Base-by-base conservation (phyloP, 495 filamentous ascomycete genomes). In the Penicillium canariense region DNA sequence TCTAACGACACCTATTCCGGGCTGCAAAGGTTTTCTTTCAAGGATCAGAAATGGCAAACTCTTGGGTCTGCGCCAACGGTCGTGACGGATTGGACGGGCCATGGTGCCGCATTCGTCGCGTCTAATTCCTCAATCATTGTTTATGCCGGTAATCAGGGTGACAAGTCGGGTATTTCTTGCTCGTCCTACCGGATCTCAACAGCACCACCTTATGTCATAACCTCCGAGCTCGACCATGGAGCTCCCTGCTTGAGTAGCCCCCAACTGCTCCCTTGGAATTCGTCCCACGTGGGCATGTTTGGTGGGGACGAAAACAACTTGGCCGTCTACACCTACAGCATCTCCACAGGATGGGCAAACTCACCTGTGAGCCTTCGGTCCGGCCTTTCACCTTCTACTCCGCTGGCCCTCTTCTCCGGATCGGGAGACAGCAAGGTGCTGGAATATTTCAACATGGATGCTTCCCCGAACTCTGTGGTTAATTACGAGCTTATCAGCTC, bases 381-480 rank as follows among this genome's bases (percentile, higher is more conserved):
- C 28, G 77, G 80, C 12, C 57, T 93, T 9, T 62, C 80, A 6
- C 79, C 81, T 53, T 79, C 82, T 26, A 68, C 82, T n/a, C 80
- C 84, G 60, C 83, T 79, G 15, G 77, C 82, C 5, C 67, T 97
- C 12, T 67, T 96, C 17, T 73, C 75, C 47, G 86, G 84, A 7
- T 81, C 84, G 35, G 88, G 96, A 63, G 89, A 84, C 4, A 91
- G 87, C 69, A 94, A 91, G 65, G 77, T 90, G n/a, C 74, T 97
- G 11, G 82, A 91, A 57, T 81, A 82, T 1, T 97, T 91, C 66
- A 84, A 96, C 63, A 82, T 93, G 78, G 80, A 74, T 11, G 75
- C 75, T 10, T 84, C 83, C 3, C 92, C 95, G n/a, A 94, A 96
- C 66, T 64, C 74, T 8, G 88, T 97, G 38, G 81, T 81, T 17